Base-by-base conservation (phyloP, 345 rosid species). In the Aethionema arabicum region DNA sequence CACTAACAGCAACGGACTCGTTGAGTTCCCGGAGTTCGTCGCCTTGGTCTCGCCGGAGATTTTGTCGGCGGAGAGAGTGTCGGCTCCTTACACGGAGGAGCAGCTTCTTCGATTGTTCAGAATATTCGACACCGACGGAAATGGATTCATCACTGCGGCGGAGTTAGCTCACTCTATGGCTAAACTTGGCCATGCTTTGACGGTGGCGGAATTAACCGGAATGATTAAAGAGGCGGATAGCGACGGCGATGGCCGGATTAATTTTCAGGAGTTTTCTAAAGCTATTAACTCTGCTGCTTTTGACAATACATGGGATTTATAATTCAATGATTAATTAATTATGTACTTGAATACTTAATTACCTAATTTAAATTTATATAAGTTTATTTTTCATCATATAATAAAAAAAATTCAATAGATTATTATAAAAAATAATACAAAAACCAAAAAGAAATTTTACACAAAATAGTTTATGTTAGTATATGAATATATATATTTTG, bases 141-240 rank as follows among this genome's bases (percentile, higher is more conserved):
- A 90, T 29, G 97, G 97, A 11, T 87, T 71, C 45, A 83, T 90
- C 43, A 90, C 95, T 0, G 90, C 92, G 0, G 92, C 84, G 0
- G 97, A 90, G 67, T 70, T 90, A 71, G 92, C 95, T 4, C 92
- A 87, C 63, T 85, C 95, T 0, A 90, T 87, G 97, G 95, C 97
- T 0, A 85, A 75, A 72, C 69, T 87, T 5, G 95, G 95, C n/a
- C 88, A 90, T 33, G 85, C 88, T 0, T 78, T 90, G 54, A 87
- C 92, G 0, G 91, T 77, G 0, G 91, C 82, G 53, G 97, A 93
- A 73, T 65, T 93, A 66, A 81, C 90, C 0, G 99, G 90, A 63
- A 93, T 93, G 99, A 93, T 93, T 53, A 87, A 61, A 77, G 99
- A 93, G 67, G 99, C 97, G 0, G 99, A 93, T 61, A 77, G 81